Evolutionary conservation across 2,329 filamentous ascomycete genomes (phyloP).

Genomic region (Pestalotiopsis sp.): DNA sequence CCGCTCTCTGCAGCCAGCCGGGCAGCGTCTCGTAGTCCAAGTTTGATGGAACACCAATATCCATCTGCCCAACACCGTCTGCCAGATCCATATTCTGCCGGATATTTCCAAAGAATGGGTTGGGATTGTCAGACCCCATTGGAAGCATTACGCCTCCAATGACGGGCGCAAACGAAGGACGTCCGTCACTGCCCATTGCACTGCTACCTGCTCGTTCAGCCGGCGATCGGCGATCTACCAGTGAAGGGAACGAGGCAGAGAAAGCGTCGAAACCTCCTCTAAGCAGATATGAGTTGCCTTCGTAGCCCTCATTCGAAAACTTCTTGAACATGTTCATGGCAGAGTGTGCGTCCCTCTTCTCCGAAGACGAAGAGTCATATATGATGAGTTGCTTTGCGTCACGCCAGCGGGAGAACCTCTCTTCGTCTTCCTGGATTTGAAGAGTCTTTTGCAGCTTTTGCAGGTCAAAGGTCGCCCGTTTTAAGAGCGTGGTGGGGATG

Average conservation of each 20-base stretch:
- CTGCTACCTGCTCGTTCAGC: slow-evolving; percentile 55
- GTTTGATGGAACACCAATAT: slow-evolving; percentile 51
- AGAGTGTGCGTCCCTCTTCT: slow-evolving; percentile 78
- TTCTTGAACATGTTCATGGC: slow-evolving; percentile 92
- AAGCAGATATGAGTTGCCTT: slow-evolving; percentile 73
- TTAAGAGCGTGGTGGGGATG: slow-evolving; percentile 91
- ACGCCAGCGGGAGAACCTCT: slow-evolving; percentile 77
- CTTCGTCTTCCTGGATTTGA: slow-evolving; percentile 69
- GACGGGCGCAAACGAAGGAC: slow-evolving; percentile 67
- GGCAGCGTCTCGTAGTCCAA: slow-evolving; percentile 63
- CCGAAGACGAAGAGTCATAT: slow-evolving; percentile 78
- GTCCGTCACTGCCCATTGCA: slow-evolving; percentile 46
- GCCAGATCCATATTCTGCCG: slow-evolving; percentile 95
- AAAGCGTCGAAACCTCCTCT: slow-evolving; percentile 83
- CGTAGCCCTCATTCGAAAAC: slow-evolving; percentile 83
- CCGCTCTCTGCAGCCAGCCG: slow-evolving; percentile 74
- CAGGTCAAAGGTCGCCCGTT: slow-evolving; percentile 87
- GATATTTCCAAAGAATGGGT: slow-evolving; percentile 95
- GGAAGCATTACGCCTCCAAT: slow-evolving; percentile 89
- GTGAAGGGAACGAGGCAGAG: slow-evolving; percentile 64
- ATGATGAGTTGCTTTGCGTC: slow-evolving; percentile 78
- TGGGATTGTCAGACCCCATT: slow-evolving; percentile 65
- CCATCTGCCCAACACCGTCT: slow-evolving; percentile 85
- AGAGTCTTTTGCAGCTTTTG: slow-evolving; percentile 89
- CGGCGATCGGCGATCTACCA: slow-evolving; percentile 59